phyloP scores from a whole-genome alignment of 768 basidiomycete genomes.

The Lactarius sp. region DNA sequence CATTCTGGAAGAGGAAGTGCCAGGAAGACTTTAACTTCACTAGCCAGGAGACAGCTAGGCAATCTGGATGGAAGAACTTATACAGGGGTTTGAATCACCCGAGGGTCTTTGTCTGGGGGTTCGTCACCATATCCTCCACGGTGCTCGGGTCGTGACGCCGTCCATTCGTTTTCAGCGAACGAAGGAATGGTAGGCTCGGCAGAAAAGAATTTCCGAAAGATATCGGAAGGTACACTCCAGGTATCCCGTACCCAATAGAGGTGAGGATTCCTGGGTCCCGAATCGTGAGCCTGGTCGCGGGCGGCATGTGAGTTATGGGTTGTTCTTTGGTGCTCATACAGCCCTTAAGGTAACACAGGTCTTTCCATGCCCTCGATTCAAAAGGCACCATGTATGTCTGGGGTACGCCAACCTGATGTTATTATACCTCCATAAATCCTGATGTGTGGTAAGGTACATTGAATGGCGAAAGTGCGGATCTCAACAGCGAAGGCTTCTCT shows the following conservation, averaged over 20 bases:
- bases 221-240: slow-evolving; percentile 29
- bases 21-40: slow-evolving; percentile 75
- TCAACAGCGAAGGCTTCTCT: slow-evolving; percentile 53
- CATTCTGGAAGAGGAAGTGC: slow-evolving; percentile 72
- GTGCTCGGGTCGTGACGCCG: neutral
- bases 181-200: slow-evolving; percentile 61
- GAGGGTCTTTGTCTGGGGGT: slow-evolving; percentile 59
- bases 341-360: slow-evolving; percentile 43
- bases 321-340: neutral
- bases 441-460: slow-evolving; percentile 47
- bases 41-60: slow-evolving; percentile 63
- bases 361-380: slow-evolving; percentile 81
- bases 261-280: slow-evolving; percentile 55
- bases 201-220: slow-evolving; percentile 36
- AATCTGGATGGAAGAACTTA: slow-evolving; percentile 73
- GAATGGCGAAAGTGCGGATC: slow-evolving; percentile 40
- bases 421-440: slow-evolving; percentile 2
- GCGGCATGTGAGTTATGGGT: slow-evolving; percentile 62
- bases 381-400: slow-evolving; percentile 71
- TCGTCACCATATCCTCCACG: slow-evolving; percentile 22
- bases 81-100: slow-evolving; percentile 64
- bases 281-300: slow-evolving; percentile 69
- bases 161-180: slow-evolving; percentile 43
- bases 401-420: slow-evolving; percentile 46
- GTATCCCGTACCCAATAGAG: slow-evolving; percentile 60